Evolutionary conservation across 1,139 yeast species (phyloP).

Genomic region (Yamadazyma dendronema): DNA sequence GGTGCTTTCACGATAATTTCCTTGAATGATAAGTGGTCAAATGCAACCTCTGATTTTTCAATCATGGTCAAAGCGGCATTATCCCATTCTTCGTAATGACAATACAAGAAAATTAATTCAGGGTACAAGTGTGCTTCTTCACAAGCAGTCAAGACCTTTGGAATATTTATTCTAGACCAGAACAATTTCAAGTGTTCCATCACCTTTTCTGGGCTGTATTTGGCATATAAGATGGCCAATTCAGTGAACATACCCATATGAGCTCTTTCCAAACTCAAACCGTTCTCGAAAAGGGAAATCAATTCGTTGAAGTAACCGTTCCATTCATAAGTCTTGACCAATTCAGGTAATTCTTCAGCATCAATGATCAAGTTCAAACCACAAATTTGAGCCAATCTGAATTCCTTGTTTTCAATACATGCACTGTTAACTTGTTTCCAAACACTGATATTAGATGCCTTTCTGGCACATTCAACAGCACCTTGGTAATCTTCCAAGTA

Average conservation of each 20-base stretch:
- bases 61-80: constrained; percentile 98
- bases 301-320: constrained; percentile 92
- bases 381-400: constrained; percentile 96
- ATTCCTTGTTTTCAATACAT: constrained; percentile 92
- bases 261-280: constrained; percentile 95
- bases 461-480: constrained; percentile 98
- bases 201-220: constrained; percentile 85
- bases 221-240: constrained; percentile 84
- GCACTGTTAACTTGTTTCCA: constrained; percentile 99
- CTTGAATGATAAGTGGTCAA: constrained; percentile 91
- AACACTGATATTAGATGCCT: constrained; percentile 88
- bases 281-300: constrained; percentile 90
- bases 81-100: constrained; percentile 99
- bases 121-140: constrained; percentile 96
- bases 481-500: constrained; percentile 89
- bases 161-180: constrained; percentile 98
- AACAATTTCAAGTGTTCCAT: constrained; percentile 96
- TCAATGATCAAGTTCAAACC: constrained; percentile 95
- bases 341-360: constrained; percentile 93
- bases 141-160: constrained; percentile 92
- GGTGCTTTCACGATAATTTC: constrained; percentile 94
- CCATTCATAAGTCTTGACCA: constrained; percentile 82
- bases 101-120: constrained; percentile 90
- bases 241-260: constrained; percentile 99
- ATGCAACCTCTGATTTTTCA: constrained; percentile 89